Evolutionary conservation across 495 filamentous ascomycete species (phyloP).

Genomic region (Penicillium daleae): DNA sequence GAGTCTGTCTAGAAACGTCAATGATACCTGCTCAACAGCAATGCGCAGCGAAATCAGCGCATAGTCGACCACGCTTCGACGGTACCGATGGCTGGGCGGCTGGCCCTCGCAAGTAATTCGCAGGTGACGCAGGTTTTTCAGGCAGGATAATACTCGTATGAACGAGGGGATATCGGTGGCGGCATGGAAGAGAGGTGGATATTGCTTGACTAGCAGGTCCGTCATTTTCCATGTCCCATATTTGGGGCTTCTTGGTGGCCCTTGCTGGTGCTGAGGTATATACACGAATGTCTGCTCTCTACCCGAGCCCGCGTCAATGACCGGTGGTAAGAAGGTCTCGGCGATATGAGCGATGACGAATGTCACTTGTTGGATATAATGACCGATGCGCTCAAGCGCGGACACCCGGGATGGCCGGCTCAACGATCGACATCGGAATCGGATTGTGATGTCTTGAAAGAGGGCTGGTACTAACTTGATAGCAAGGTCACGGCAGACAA

Average conservation of each 20-base stretch:
- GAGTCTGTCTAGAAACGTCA: slow-evolving; percentile 62
- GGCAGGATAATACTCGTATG: slow-evolving; percentile 64
- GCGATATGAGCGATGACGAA: slow-evolving; percentile 71
- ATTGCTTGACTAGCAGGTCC: slow-evolving; percentile 76
- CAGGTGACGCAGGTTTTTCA: slow-evolving; percentile 68
- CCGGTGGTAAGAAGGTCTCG: slow-evolving; percentile 74
- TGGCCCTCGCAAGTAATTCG: slow-evolving; percentile 74
- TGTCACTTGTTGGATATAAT: slow-evolving; percentile 68
- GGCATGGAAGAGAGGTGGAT: slow-evolving; percentile 79
- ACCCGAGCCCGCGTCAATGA: slow-evolving; percentile 72
- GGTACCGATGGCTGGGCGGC: slow-evolving; percentile 64
- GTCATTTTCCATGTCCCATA: slow-evolving; percentile 67
- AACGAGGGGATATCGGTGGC: slow-evolving; percentile 82
- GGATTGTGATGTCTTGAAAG: slow-evolving; percentile 50
- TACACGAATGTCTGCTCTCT: slow-evolving; percentile 75
- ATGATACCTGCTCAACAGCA: slow-evolving; percentile 67
- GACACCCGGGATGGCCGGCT: slow-evolving; percentile 67
- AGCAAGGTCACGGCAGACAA: slow-evolving; percentile 57
- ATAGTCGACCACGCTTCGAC: slow-evolving; percentile 78
- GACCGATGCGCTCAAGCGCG: slow-evolving; percentile 71
- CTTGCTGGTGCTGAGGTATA: slow-evolving; percentile 56
- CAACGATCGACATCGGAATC: slow-evolving; percentile 71
- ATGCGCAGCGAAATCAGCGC: slow-evolving; percentile 80
- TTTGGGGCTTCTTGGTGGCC: slow-evolving; percentile 57
- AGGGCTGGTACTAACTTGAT: slow-evolving; percentile 50